phyloP scores from a whole-genome alignment of 2,329 filamentous ascomycete species.

The Botrytis sinoallii region DNA sequence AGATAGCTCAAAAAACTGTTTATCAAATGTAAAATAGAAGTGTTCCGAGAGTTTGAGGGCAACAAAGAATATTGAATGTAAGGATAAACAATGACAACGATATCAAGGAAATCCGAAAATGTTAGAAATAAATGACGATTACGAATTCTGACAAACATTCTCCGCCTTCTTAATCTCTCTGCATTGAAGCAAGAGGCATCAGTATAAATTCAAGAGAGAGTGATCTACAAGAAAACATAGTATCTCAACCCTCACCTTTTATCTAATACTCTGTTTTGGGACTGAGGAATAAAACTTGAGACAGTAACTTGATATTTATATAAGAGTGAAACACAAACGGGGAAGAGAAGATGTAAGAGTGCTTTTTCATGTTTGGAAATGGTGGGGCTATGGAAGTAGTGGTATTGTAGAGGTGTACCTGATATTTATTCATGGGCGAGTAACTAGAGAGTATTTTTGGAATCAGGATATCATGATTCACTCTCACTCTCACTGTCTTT shows the following conservation, averaged over 20 bases:
- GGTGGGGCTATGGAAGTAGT: neutral
- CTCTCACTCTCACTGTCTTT: neutral
- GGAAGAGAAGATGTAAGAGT: neutral
- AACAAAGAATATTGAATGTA: too few species aligned
- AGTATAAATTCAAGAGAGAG: neutral
- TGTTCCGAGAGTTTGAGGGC: too few species aligned
- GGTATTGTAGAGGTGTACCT: neutral
- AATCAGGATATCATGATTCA: neutral
- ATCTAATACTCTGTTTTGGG: too few species aligned
- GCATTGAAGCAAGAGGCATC: too few species aligned
- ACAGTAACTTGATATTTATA: neutral
- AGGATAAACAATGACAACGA: too few species aligned
- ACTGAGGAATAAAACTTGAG: accelerated
- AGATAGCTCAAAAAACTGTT: neutral
- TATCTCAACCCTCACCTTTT: neutral
- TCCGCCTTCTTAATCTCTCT: neutral
- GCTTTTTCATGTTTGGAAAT: neutral
- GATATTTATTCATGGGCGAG: too few species aligned
- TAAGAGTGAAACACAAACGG: accelerated
- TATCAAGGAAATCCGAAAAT: too few species aligned
- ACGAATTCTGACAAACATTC: accelerated
- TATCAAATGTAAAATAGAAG: too few species aligned
- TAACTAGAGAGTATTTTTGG: neutral
- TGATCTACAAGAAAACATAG: accelerated
- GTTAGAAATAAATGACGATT: neutral